phyloP scores from a whole-genome alignment of 106 monocot species.

The Alisma plantagoaquatica region DNA sequence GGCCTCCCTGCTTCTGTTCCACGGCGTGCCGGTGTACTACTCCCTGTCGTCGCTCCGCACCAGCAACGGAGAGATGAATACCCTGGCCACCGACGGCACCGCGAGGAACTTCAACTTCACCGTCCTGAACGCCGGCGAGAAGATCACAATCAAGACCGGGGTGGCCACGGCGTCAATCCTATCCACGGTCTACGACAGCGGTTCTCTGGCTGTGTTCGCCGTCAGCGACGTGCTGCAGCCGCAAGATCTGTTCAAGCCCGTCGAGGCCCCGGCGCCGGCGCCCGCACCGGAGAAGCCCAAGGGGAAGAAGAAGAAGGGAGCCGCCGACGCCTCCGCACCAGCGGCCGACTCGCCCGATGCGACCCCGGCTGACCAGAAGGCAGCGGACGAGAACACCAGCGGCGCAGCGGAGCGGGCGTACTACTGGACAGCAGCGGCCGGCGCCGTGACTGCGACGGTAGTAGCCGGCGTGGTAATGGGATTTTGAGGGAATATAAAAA shows the following conservation, averaged over 20 bases:
- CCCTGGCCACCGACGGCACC: constrained; percentile 60
- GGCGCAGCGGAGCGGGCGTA: neutral
- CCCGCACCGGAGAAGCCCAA: constrained; percentile 9
- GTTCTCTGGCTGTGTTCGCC: constrained; percentile 28
- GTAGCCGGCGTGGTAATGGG: neutral
- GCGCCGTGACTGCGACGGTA: neutral
- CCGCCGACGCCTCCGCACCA: constrained; percentile 1
- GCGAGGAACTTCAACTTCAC: constrained; percentile 56
- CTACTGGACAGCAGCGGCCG: neutral
- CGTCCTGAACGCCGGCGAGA: constrained; percentile 48
- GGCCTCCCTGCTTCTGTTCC: constrained; percentile 61
- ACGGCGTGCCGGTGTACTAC: constrained; percentile 60
- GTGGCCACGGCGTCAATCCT: constrained; percentile 26
- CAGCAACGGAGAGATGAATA: constrained; percentile 50
- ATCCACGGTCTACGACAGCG: constrained; percentile 32
- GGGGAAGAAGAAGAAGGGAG: neutral
- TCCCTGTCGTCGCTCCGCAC: constrained; percentile 46
- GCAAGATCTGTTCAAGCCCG: constrained; percentile 37
- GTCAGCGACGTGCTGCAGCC: constrained; percentile 38
- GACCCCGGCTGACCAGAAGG: constrained; percentile 9
- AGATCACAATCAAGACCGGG: constrained; percentile 35
- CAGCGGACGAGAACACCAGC: constrained; percentile 3
- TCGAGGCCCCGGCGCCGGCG: constrained; percentile 20
- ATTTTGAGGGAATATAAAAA: too few relatives aligned
- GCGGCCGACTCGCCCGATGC: constrained; percentile 15